Evolutionary conservation across 2,329 filamentous ascomycete species (phyloP).

Genomic region (Aspergillus transmontanensis): DNA sequence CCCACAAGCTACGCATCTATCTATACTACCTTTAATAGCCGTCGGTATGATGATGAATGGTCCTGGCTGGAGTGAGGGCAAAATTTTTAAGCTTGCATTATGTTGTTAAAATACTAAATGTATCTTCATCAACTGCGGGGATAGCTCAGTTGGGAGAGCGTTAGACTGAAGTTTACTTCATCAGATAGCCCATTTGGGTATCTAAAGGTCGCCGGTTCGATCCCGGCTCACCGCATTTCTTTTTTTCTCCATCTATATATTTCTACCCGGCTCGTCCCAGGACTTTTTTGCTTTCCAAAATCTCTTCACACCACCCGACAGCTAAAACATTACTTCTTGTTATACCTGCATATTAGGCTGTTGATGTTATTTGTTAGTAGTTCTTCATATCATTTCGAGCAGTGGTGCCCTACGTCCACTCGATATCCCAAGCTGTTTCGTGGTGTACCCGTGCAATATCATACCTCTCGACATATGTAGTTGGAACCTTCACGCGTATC

Average conservation of each 20-base stretch:
- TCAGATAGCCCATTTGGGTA: neutral
- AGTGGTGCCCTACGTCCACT: no score
- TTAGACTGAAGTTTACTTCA: conserved; percentile 1
- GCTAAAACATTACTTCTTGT: no score
- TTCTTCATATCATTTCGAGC: no score
- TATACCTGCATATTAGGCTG: no score
- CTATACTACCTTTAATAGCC: neutral
- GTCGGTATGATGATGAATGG: neutral
- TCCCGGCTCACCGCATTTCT: neutral
- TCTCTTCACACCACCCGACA: no score
- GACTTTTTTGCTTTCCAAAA: no score
- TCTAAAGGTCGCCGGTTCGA: conserved; percentile 1
- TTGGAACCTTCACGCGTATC: no score
- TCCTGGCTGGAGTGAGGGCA: neutral
- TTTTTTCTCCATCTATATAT: neutral
- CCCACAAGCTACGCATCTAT: neutral
- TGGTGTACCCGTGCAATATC: no score
- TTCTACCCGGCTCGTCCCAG: no score
- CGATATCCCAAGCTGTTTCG: no score
- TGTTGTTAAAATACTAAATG: neutral
- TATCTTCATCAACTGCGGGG: neutral
- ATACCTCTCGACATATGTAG: no score
- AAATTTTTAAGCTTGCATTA: neutral
- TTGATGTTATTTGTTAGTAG: no score
- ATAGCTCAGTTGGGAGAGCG: conserved; percentile 4